phyloP scores from a whole-genome alignment of 202 grass and related monocot species.

The Panicum virgatum region DNA sequence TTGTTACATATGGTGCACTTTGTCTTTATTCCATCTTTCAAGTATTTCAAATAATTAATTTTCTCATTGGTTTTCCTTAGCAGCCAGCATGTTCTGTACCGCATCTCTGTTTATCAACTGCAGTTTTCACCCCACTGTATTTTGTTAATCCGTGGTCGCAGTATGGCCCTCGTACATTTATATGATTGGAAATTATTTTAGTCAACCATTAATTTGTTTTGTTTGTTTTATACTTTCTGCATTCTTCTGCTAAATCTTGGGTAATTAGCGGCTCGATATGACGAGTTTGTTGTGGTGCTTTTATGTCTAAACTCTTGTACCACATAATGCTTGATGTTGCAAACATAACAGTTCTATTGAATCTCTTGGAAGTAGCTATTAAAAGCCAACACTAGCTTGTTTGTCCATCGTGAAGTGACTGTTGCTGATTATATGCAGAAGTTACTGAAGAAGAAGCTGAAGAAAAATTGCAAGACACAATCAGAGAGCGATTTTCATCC shows the following conservation, averaged over 20 bases:
- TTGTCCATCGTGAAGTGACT: constrained; percentile 12
- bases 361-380: background rate
- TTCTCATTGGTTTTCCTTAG: constrained; percentile 18
- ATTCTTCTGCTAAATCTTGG: background rate
- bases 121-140: background rate
- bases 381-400: background rate
- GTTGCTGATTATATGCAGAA: constrained; percentile 55
- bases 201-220: constrained; percentile 5
- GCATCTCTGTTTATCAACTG: background rate
- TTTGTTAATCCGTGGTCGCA: background rate
- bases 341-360: background rate
- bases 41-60: background rate
- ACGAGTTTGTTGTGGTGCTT: background rate
- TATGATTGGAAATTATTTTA: constrained; percentile 18
- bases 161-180: background rate
- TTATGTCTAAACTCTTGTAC: background rate
- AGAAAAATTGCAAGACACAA: constrained; percentile 92
- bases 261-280: background rate
- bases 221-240: background rate
- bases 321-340: constrained; percentile 8
- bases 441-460: constrained; percentile 92
- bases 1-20: background rate
- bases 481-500: constrained; percentile 90
- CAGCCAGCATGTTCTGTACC: background rate
- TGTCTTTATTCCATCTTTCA: constrained; percentile 1